phyloP scores from a whole-genome alignment of 345 rosid species.

The Balakata baccata region DNA sequence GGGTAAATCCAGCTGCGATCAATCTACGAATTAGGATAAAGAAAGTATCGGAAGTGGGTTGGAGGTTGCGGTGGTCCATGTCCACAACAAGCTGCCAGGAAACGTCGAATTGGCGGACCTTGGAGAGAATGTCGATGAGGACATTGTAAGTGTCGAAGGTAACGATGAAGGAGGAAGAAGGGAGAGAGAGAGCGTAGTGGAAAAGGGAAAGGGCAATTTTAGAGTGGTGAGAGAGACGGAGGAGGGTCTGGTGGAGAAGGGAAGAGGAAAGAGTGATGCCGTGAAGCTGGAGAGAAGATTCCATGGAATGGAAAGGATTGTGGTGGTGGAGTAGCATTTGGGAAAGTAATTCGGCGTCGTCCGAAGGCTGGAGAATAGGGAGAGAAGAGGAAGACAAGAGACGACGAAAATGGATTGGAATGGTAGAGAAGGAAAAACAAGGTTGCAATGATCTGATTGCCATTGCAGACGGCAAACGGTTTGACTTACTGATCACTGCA shows the following conservation, averaged over 20 bases:
- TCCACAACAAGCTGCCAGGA: conserved; percentile 66
- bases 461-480: background rate
- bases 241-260: conserved; percentile 75
- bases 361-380: conserved; percentile 52
- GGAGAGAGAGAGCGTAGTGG: conserved; percentile 50
- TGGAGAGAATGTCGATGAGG: conserved; percentile 66
- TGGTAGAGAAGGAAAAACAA: background rate
- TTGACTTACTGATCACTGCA: no score
- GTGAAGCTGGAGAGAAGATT: conserved; percentile 71
- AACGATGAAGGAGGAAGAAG: conserved; percentile 39
- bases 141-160: conserved; percentile 41
- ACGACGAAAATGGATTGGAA: conserved; percentile 10
- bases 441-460: background rate
- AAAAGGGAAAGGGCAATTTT: conserved; percentile 63
- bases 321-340: conserved; percentile 65
- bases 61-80: conserved; percentile 44
- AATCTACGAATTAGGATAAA: conserved; percentile 60
- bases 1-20: conserved; percentile 77
- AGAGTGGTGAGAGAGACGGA: conserved; percentile 79
- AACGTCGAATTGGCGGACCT: conserved; percentile 75
- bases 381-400: conserved; percentile 32
- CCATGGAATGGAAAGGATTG: conserved; percentile 84
- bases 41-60: conserved; percentile 56
- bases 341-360: conserved; percentile 65
- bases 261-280: conserved; percentile 58